These are phyloP conservation scores for Colletotrichum sojae DNA, from an alignment of 2,329 filamentous ascomycete genomes.

Conservation along the genomic window DNA sequence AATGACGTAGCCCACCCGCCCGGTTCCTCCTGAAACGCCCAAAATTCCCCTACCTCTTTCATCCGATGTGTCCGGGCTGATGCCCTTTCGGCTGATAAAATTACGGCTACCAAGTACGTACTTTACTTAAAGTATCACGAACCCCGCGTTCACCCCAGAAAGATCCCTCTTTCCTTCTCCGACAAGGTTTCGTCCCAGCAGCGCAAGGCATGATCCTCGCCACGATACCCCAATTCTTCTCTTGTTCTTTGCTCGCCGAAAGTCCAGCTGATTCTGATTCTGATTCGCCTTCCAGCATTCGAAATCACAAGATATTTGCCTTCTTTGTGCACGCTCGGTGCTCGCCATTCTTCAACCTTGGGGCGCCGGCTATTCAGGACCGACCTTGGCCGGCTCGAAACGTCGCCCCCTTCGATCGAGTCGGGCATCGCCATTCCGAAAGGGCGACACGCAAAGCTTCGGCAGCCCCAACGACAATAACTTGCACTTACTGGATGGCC, in stretches of 20 bases:
- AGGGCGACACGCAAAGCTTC: conserved; percentile 19
- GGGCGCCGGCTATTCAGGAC: conserved; percentile 1
- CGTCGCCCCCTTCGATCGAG: conserved; percentile 6
- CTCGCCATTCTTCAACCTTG: no score
- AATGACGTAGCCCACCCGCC: conserved; percentile 29
- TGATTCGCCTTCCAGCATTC: conserved; percentile 4
- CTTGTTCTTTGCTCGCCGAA: conserved; percentile 4
- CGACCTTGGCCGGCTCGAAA: conserved; percentile 13
- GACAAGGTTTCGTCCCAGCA: conserved; percentile 17
- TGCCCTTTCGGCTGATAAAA: conserved; percentile 4
- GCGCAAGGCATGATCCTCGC: conserved; percentile 2
- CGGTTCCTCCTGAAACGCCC: conserved; percentile 18
- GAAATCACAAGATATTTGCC: not conserved
- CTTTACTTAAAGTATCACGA: conserved; percentile 24
- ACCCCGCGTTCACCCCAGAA: conserved; percentile 24
- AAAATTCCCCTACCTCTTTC: conserved; percentile 9
- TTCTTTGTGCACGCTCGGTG: not conserved
- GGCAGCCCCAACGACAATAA: not conserved
- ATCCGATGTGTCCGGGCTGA: conserved; percentile 1
- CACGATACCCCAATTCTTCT: not conserved
- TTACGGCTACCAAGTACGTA: not conserved
- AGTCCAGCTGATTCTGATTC: not conserved
- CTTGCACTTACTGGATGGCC: no score
- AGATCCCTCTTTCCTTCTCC: conserved; percentile 13
- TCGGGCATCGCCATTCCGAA: conserved; percentile 20